A percentile compares a stretch with the other conserved stretches of the same genome.
phyloP scores from a whole-genome alignment of 2,329 filamentous ascomycete genomes.

The Pseudonectria buxi region DNA sequence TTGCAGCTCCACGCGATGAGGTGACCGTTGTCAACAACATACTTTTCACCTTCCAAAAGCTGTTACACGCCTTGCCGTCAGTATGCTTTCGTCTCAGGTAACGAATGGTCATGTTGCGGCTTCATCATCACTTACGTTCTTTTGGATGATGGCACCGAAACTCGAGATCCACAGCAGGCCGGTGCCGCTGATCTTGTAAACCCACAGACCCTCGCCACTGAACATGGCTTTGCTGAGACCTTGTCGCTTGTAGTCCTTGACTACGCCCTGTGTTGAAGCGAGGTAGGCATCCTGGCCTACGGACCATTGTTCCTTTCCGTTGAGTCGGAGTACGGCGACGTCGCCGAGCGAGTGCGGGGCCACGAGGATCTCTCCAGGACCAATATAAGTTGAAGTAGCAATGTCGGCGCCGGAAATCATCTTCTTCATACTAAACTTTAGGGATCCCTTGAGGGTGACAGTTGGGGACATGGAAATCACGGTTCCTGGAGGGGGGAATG shows the following conservation, averaged over 20 bases:
- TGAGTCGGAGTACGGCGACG: slow-evolving; percentile 70
- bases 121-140: slow-evolving; percentile 65
- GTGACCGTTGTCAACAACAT: slow-evolving; percentile 89
- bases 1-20: slow-evolving; percentile 96
- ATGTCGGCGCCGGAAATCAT: slow-evolving; percentile 78
- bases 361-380: slow-evolving; percentile 83
- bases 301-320: slow-evolving; percentile 68
- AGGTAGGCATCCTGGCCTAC: slow-evolving; percentile 84
- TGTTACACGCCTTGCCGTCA: slow-evolving; percentile 20
- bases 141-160: slow-evolving; percentile 90
- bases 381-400: slow-evolving; percentile 71
- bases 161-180: slow-evolving; percentile 87
- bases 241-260: slow-evolving; percentile 84
- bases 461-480: slow-evolving; percentile 96
- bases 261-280: slow-evolving; percentile 76
- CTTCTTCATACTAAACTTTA: slow-evolving; percentile 90
- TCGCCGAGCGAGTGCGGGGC: slow-evolving; percentile 78
- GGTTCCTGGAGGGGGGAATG: slow-evolving; percentile 46
- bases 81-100: not conserved
- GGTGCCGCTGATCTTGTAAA: slow-evolving; percentile 76
- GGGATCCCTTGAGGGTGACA: slow-evolving; percentile 71
- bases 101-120: not conserved
- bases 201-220: slow-evolving; percentile 83
- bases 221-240: slow-evolving; percentile 87
- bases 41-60: slow-evolving; percentile 67